Evolutionary conservation across 257 asterid species (phyloP).

Genomic region (Forsythia viridissima): DNA sequence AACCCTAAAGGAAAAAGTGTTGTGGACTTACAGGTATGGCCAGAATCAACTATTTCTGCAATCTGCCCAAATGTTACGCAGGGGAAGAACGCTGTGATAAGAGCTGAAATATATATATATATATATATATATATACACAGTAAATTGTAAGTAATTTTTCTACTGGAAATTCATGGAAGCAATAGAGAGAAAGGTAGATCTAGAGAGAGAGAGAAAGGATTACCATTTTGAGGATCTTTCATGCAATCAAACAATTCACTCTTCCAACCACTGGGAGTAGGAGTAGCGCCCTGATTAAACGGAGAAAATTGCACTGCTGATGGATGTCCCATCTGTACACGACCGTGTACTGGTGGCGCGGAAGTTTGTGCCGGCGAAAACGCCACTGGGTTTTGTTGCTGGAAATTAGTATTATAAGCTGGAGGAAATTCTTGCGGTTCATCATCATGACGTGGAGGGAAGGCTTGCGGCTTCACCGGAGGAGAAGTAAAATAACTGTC

Average conservation of each 20-base stretch:
- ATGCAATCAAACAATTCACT: constrained; percentile 54
- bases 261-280: constrained; percentile 38
- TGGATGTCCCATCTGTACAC: neutral
- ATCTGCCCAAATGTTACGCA: constrained; percentile 69
- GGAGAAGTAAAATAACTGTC: neutral
- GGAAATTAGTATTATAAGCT: neutral
- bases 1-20: no score
- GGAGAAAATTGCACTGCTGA: constrained; percentile 14
- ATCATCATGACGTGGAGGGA: neutral
- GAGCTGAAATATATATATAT: constrained; percentile 29
- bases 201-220: neutral
- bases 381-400: constrained; percentile 8
- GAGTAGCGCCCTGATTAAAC: constrained; percentile 8
- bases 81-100: constrained; percentile 44
- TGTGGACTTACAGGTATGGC: constrained; percentile 42
- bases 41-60: constrained; percentile 61
- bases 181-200: no score
- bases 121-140: neutral
- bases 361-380: neutral
- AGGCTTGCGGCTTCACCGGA: neutral
- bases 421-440: constrained; percentile 18
- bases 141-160: neutral
- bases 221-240: constrained; percentile 59
- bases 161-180: neutral
- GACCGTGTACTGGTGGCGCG: constrained; percentile 6